Base-by-base conservation (phyloP, 192 early-diverging fungal genomes). In the Kickxella alabastrina region DNA sequence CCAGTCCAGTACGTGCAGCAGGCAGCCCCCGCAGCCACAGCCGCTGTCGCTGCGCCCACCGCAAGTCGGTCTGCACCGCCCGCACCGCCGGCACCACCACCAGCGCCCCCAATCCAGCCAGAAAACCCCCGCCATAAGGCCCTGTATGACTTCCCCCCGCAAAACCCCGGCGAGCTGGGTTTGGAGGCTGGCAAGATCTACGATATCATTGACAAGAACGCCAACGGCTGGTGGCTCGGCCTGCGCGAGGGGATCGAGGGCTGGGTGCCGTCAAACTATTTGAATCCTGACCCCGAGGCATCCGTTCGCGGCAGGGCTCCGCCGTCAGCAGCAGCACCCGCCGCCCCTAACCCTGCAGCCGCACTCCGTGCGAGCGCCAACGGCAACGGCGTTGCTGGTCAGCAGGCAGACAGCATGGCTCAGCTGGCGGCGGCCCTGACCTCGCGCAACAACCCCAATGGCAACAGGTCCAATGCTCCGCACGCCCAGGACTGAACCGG, bases 241-340 rank as follows among this genome's bases (percentile, higher is more conserved):
- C 38, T 52, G 38, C 67, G 75, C 38, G 79, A 79, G 43, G 83
- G 81, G 26, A 31, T 64, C 25, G 83, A 87, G 70, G 85, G 85
- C 21, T 90, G 85, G 87, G 79, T 89, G 12, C 87, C 87, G n/a
- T 86, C 84, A 51, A 87, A 89, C 62, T 89, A 89, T 49, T 52
- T 87, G 21, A 83, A 79, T 42, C 81, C 80, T 15, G 78, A 85
- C 28, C 57, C 85, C 9, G 85, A 87, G 37, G 81, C 79, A 10
- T 68, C 73, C 12, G 31, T 32, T 21, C 64, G 59, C 17, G 54
- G 50, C 17, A n/a, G n/a, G n/a, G n/a, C n/a, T n/a, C n/a, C n/a
- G n/a, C n/a, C n/a, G n/a, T 26, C 21, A 21, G 50, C 43, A 2
- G 42, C 46, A 6, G 45, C 58, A 10, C 63, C 64, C 13, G 59